A percentile compares a stretch with the other conserved stretches of the same genome.
These are phyloP conservation scores for Fraxinus anomala DNA, from an alignment of 257 asterid species.

Conservation along the genomic window DNA sequence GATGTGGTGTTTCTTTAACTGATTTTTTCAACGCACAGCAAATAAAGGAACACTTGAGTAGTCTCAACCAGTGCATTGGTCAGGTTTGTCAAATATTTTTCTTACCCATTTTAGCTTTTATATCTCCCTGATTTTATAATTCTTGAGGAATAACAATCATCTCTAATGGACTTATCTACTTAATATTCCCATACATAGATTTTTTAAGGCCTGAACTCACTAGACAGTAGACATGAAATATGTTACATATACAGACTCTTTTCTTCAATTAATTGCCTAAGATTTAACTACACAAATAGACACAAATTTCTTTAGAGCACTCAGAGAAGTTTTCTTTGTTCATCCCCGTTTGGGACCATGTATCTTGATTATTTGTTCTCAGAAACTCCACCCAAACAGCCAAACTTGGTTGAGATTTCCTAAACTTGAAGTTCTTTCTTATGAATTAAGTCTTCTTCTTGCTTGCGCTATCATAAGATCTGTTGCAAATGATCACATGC, in stretches of 20 bases:
- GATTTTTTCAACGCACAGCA: slow-evolving; percentile 66
- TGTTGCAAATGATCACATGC: background rate
- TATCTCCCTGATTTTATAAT: background rate
- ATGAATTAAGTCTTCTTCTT: background rate
- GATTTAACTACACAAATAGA: background rate
- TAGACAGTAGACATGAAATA: background rate
- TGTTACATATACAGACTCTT: too few species aligned
- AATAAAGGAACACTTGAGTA: slow-evolving; percentile 55
- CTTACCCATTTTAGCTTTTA: background rate
- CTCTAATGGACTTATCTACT: background rate
- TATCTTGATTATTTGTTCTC: background rate
- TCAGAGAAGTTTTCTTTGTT: background rate
- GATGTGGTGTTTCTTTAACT: slow-evolving; percentile 50
- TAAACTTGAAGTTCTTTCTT: too few species aligned
- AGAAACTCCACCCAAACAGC: background rate
- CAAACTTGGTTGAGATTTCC: background rate
- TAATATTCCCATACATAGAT: background rate
- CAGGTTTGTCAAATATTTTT: slow-evolving; percentile 45
- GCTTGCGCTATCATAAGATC: background rate
- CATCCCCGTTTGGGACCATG: background rate
- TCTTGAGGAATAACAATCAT: background rate
- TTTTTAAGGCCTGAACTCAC: background rate
- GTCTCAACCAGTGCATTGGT: slow-evolving; percentile 41
- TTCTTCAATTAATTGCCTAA: background rate
- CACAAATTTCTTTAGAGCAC: background rate